A percentile compares a stretch with the other conserved stretches of the same genome.
phyloP scores from a whole-genome alignment of 768 basidiomycete species.

The Boletus bicolor region DNA sequence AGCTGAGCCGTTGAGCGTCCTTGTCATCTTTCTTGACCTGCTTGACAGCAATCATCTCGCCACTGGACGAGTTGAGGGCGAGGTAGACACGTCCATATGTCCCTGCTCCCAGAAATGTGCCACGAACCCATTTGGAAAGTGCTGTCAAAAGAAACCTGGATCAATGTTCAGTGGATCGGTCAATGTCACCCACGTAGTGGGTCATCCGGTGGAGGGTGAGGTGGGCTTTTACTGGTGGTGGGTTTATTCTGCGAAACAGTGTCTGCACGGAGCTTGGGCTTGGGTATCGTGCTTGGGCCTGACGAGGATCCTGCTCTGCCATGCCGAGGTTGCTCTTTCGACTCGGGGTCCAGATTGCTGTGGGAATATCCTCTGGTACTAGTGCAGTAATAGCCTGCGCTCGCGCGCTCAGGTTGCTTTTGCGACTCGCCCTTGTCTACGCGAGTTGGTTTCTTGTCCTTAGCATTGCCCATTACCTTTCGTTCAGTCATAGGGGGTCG shows the following conservation, averaged over 20 bases:
- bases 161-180: not conserved
- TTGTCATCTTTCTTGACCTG: slow-evolving; percentile 92
- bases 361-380: not conserved
- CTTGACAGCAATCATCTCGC: slow-evolving; percentile 98
- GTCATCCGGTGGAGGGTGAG: slow-evolving; percentile 21
- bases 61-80: slow-evolving; percentile 89
- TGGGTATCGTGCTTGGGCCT: not conserved
- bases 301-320: not conserved
- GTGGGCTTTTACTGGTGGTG: not conserved
- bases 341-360: not conserved
- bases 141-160: slow-evolving; percentile 37
- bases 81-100: slow-evolving; percentile 94
- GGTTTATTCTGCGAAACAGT: not conserved
- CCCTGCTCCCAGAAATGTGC: slow-evolving; percentile 90
- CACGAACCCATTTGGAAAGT: slow-evolving; percentile 94
- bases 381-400: not conserved
- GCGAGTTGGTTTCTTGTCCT: not conserved
- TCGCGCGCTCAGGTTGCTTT: not conserved
- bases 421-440: not conserved
- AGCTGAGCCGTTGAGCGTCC: slow-evolving; percentile 73
- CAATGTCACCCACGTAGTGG: slow-evolving; percentile 52
- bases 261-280: not conserved
- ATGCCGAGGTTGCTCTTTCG: too few species aligned
- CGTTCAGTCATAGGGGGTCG: not conserved
- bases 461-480: not conserved